Conservation (phyloP, 257 asterid genomes). For the Nicotiana tomentosiformis region DNA sequence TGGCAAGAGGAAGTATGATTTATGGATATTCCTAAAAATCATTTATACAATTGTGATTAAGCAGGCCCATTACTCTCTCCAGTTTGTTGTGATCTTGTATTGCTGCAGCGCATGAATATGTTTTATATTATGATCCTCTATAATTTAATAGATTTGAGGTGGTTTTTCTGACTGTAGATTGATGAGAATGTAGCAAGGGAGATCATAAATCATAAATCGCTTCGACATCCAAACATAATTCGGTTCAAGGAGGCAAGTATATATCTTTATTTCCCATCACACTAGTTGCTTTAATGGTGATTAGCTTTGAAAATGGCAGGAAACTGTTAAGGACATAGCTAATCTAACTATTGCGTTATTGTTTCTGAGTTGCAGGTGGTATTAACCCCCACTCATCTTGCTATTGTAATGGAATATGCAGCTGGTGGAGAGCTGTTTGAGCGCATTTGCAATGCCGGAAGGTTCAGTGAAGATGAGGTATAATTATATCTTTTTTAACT, state of each 20-base stretch:
- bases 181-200: slow-evolving; percentile 83
- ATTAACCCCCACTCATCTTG: slow-evolving; percentile 71
- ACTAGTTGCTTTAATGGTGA: background rate
- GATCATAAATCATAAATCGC: slow-evolving; percentile 75
- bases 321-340: background rate
- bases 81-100: background rate
- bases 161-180: slow-evolving; percentile 30
- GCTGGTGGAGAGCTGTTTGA: slow-evolving; percentile 85
- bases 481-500: background rate
- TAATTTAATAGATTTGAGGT: background rate
- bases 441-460: slow-evolving; percentile 75
- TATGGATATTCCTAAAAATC: background rate
- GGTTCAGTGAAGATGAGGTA: slow-evolving; percentile 86
- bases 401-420: slow-evolving; percentile 82
- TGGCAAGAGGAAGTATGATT: background rate
- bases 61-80: background rate
- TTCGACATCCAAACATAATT: slow-evolving; percentile 47
- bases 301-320: background rate
- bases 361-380: slow-evolving; percentile 38
- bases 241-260: slow-evolving; percentile 43
- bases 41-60: background rate
- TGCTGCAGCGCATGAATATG: background rate
- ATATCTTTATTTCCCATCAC: background rate
- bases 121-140: background rate
- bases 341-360: background rate